A percentile compares a stretch with the other conserved stretches of the same genome.
Evolutionary conservation across 73 alveolate species (phyloP).

Genomic region (Tetrahymena malaccensis): DNA sequence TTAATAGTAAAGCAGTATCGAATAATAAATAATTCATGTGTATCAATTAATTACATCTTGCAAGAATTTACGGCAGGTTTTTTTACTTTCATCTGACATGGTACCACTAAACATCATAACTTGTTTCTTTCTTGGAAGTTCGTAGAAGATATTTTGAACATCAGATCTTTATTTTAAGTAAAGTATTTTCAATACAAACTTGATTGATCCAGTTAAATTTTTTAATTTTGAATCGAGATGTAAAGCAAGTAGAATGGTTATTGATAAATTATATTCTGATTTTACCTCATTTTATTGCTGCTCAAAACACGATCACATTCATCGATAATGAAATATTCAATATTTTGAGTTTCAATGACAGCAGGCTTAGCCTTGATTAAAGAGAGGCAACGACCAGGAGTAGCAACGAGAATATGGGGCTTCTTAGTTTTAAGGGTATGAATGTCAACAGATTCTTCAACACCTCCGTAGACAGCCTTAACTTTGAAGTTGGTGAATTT

Average conservation of each 20-base stretch:
- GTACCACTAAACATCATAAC: slow-evolving; percentile 99
- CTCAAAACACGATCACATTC: slow-evolving; percentile 36
- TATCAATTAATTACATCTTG: slow-evolving; percentile 10
- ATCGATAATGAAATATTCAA: slow-evolving; percentile 29
- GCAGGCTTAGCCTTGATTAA: slow-evolving; percentile 77
- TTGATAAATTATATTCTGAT: background rate
- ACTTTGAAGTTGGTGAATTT: slow-evolving; percentile 80
- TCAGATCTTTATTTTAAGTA: slow-evolving; percentile 93
- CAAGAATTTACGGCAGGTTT: slow-evolving; percentile 87
- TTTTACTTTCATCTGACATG: slow-evolving; percentile 82
- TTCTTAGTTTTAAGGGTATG: slow-evolving; percentile 64
- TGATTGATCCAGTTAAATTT: background rate
- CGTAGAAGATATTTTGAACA: slow-evolving; percentile 95
- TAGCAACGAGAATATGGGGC: slow-evolving; percentile 58
- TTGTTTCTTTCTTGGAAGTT: slow-evolving; percentile 96
- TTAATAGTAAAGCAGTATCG: background rate
- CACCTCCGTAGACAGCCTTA: slow-evolving; percentile 95
- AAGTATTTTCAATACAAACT: background rate
- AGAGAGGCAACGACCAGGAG: slow-evolving; percentile 99
- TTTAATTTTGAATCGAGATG: background rate
- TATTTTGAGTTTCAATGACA: slow-evolving; percentile 48
- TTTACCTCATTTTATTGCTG: slow-evolving; percentile 37
- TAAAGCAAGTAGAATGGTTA: background rate
- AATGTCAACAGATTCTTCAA: slow-evolving; percentile 72
- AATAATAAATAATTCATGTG: background rate